Evolutionary conservation across 2,329 filamentous ascomycete genomes (phyloP).

Genomic region (Ophiosphaerella narmari): DNA sequence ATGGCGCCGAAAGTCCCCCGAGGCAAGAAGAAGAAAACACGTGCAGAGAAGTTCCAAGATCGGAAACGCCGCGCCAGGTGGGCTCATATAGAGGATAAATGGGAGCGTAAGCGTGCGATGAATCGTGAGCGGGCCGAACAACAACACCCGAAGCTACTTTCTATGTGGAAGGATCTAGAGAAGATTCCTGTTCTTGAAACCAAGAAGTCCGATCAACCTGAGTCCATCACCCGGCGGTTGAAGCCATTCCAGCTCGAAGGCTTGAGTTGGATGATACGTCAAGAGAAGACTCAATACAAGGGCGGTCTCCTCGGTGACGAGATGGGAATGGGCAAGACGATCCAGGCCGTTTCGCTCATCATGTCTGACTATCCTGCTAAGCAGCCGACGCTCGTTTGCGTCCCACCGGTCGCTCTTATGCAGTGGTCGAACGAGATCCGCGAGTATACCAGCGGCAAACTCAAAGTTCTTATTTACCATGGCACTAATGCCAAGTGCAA

Average conservation of each 20-base stretch:
- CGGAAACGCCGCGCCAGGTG: conserved; percentile 26
- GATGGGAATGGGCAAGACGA: conserved; percentile 99
- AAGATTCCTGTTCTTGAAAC: conserved; percentile 69
- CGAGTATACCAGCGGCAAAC: conserved; percentile 79
- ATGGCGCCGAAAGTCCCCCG: conserved; percentile 14
- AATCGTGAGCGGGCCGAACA: conserved; percentile 69
- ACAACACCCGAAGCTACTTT: conserved; percentile 76
- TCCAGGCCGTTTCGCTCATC: conserved; percentile 94
- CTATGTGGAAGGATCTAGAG: conserved; percentile 83
- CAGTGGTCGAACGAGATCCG: conserved; percentile 73
- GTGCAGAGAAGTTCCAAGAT: conserved; percentile 26
- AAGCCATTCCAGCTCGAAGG: conserved; percentile 96
- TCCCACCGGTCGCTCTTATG: conserved; percentile 92
- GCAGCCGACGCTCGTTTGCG: conserved; percentile 81
- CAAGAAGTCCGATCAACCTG: conserved; percentile 70
- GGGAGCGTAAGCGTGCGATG: conserved; percentile 55
- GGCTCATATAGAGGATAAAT: conserved; percentile 44
- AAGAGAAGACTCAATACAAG: conserved; percentile 83
- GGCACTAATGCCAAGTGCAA: conserved; percentile 85
- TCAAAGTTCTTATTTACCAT: conserved; percentile 91
- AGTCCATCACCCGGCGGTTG: conserved; percentile 77
- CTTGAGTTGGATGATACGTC: conserved; percentile 89
- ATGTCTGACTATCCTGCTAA: conserved; percentile 95
- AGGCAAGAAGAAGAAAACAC: conserved; percentile 35
- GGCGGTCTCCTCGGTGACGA: conserved; percentile 94